A percentile compares a stretch with the other conserved stretches of the same genome.
These are phyloP conservation scores for Micractinium conductrix DNA, from an alignment of 139 green algal species.

Conservation along the genomic window DNA sequence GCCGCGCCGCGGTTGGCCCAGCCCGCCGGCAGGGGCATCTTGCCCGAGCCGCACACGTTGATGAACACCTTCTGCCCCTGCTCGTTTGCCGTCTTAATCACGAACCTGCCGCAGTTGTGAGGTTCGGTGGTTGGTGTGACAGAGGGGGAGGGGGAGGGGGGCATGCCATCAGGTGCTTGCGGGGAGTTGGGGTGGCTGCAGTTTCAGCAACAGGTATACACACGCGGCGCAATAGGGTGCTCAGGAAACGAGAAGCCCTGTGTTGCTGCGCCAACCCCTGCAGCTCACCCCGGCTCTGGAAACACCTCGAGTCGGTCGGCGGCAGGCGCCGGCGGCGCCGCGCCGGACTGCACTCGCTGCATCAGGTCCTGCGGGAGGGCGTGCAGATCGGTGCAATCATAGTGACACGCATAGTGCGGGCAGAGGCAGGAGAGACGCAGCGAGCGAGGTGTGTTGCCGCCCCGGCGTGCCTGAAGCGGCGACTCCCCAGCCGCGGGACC, in stretches of 20 bases:
- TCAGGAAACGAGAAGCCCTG: neutral
- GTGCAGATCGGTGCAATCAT: too few species aligned
- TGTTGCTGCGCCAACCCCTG: neutral
- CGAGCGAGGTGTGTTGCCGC: too few species aligned
- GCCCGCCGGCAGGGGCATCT: slow-evolving; percentile 59
- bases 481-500: too few species aligned
- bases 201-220: neutral
- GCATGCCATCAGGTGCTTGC: too few species aligned
- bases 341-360: neutral
- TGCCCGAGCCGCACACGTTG: slow-evolving; percentile 69
- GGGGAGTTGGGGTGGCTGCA: neutral
- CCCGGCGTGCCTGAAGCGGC: too few species aligned
- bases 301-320: slow-evolving; percentile 23
- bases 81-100: slow-evolving; percentile 74
- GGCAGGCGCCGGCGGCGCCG: neutral
- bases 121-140: neutral
- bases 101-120: slow-evolving; percentile 61
- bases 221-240: neutral
- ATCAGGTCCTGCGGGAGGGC: slow-evolving; percentile 9
- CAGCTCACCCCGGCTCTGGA: slow-evolving; percentile 15
- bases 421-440: neutral
- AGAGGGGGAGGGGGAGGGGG: neutral
- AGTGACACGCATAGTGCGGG: neutral
- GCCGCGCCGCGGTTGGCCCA: slow-evolving; percentile 55
- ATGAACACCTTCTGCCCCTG: slow-evolving; percentile 74